Evolutionary conservation across 805 yeast species (phyloP).

Genomic region (Saccharomycopsis javanensis): DNA sequence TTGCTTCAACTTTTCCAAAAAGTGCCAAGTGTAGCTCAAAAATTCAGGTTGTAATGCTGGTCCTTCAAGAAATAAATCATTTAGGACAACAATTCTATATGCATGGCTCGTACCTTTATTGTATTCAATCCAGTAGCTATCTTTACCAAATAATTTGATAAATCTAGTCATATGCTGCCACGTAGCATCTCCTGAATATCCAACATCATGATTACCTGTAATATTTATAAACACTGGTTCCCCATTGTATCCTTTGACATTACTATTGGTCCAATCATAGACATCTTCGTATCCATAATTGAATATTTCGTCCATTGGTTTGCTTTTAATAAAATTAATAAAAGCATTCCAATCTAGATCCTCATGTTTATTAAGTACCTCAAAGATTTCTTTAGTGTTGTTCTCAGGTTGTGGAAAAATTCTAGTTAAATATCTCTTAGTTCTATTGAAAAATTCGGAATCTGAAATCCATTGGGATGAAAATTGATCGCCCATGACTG

Average conservation of each 20-base stretch:
- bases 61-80: slow-evolving; percentile 79
- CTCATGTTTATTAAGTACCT: slow-evolving; percentile 39
- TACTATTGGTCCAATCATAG: slow-evolving; percentile 52
- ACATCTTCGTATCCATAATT: slow-evolving; percentile 48
- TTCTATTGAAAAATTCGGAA: slow-evolving; percentile 74
- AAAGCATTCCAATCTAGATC: slow-evolving; percentile 46
- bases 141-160: slow-evolving; percentile 65
- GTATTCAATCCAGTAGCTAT: slow-evolving; percentile 73
- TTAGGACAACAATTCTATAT: slow-evolving; percentile 86
- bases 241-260: slow-evolving; percentile 27
- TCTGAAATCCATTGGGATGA: slow-evolving; percentile 94
- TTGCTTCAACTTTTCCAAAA: slow-evolving; percentile 49
- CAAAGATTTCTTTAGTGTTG: slow-evolving; percentile 40
- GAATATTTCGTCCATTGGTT: slow-evolving; percentile 27
- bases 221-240: slow-evolving; percentile 71
- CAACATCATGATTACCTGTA: slow-evolving; percentile 94
- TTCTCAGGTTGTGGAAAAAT: slow-evolving; percentile 50
- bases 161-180: slow-evolving; percentile 83
- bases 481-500: slow-evolving; percentile 86
- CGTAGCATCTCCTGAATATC: slow-evolving; percentile 91
- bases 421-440: slow-evolving; percentile 62
- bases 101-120: slow-evolving; percentile 53
- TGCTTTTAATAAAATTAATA: slow-evolving; percentile 28
- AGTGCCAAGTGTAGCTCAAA: slow-evolving; percentile 58
- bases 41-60: slow-evolving; percentile 76